These are phyloP conservation scores for Peronosclerospora sorghi DNA, from an alignment of 352 stramenopile species.

Conservation along the genomic window DNA sequence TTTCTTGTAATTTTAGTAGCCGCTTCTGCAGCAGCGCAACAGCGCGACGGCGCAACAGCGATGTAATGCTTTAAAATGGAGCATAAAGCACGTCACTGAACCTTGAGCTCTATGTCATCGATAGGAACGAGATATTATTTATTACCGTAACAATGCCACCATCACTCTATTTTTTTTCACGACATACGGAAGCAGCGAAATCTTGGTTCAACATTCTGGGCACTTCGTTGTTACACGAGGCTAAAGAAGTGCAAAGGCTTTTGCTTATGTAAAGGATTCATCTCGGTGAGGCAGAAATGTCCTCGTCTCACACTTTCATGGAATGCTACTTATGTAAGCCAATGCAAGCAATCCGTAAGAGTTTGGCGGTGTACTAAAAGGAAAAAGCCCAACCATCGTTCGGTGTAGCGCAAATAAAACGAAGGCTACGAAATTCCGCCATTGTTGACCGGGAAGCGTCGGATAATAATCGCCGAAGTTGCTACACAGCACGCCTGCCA, in stretches of 20 bases:
- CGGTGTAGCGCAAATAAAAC: conserved; percentile 44
- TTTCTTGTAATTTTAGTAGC: neutral
- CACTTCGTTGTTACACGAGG: conserved; percentile 2
- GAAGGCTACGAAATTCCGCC: conserved; percentile 30
- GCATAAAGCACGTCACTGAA: too few relatives aligned
- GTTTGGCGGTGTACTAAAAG: conserved; percentile 25
- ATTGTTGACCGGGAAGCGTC: conserved; percentile 15
- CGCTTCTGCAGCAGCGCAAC: too few relatives aligned
- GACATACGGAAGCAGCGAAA: conserved; percentile 18
- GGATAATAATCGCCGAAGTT: conserved; percentile 73
- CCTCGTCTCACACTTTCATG: conserved; percentile 1
- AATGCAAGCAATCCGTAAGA: conserved; percentile 15
- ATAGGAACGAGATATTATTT: too few relatives aligned
- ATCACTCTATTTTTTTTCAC: conserved; percentile 4
- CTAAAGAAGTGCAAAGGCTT: conserved; percentile 9
- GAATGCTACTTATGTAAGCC: neutral
- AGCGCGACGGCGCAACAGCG: too few relatives aligned
- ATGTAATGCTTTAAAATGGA: neutral
- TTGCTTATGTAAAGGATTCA: neutral
- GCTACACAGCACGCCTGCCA: conserved; percentile 58
- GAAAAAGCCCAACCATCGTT: conserved; percentile 35
- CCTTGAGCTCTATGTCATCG: neutral
- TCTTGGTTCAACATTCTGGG: conserved; percentile 9
- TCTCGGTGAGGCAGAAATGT: neutral
- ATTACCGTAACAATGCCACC: too few relatives aligned